These are phyloP conservation scores for Aureobasidium sp. DNA, from an alignment of 2,329 filamentous ascomycete species.

Conservation along the genomic window DNA sequence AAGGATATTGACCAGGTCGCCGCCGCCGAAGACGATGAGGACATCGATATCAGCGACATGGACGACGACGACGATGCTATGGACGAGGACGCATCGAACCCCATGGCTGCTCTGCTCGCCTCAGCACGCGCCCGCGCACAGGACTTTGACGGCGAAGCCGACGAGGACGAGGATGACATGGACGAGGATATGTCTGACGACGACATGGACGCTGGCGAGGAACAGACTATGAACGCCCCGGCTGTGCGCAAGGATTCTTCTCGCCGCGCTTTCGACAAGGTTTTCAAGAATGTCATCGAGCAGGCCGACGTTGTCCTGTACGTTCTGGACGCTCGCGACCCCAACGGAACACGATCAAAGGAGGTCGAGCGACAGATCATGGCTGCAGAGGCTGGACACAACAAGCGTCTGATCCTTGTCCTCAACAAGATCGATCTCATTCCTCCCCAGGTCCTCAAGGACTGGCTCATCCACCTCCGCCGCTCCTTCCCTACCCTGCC, in stretches of 20 bases:
- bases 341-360: constrained; percentile 81
- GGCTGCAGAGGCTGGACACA: constrained; percentile 67
- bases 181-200: constrained; percentile 41
- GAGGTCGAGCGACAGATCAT: constrained; percentile 88
- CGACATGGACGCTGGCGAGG: constrained; percentile 40
- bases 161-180: constrained; percentile 52
- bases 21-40: constrained; percentile 34
- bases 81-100: constrained; percentile 65
- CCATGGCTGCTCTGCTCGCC: constrained; percentile 85
- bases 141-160: constrained; percentile 60
- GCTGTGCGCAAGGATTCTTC: constrained; percentile 53
- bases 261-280: constrained; percentile 84
- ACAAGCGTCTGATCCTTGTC: constrained; percentile 82
- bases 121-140: constrained; percentile 73
- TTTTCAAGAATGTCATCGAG: constrained; percentile 89
- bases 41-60: constrained; percentile 49
- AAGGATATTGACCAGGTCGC: constrained; percentile 30
- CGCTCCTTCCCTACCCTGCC: constrained; percentile 88
- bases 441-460: constrained; percentile 71
- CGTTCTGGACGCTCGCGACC: constrained; percentile 86
- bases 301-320: constrained; percentile 87
- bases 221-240: constrained; percentile 28
- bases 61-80: constrained; percentile 50
- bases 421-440: constrained; percentile 95
- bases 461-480: constrained; percentile 77